These are phyloP conservation scores for Vicia faba DNA, from an alignment of 306 rosid species.

Conservation along the genomic window DNA sequence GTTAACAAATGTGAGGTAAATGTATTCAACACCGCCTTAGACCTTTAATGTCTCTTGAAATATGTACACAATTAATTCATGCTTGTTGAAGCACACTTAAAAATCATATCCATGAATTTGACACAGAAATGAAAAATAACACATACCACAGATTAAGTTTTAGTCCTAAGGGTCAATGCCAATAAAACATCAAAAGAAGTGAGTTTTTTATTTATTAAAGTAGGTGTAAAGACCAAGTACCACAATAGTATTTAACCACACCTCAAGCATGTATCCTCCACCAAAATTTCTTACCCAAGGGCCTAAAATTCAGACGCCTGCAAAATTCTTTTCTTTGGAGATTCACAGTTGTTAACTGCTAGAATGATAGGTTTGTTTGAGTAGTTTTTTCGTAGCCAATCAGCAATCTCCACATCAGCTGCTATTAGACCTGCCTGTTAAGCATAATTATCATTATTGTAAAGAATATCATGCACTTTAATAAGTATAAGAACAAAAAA, in stretches of 20 bases:
- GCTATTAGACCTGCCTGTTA: no score
- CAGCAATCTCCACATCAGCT: conserved; percentile 91
- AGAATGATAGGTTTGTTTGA: conserved; percentile 74
- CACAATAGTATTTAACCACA: conserved; percentile 12
- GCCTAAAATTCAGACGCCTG: conserved; percentile 97
- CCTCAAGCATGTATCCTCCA: conserved; percentile 24
- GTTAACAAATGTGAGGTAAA: no score
- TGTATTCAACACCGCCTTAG: no score
- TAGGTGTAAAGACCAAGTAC: conserved; percentile 24
- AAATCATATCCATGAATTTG: conserved; percentile 29
- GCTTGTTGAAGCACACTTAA: conserved; percentile 24
- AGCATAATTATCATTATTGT: no score
- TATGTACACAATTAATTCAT: conserved; percentile 12
- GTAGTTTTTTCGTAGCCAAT: conserved; percentile 89
- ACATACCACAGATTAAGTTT: conserved; percentile 4
- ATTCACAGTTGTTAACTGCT: conserved; percentile 96
- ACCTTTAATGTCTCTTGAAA: conserved; percentile 14
- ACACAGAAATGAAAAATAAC: conserved; percentile 26
- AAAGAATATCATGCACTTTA: no score
- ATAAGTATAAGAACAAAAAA: no score
- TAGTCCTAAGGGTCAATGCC: conserved; percentile 31
- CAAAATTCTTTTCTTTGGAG: conserved; percentile 82
- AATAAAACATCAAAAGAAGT: conserved; percentile 29
- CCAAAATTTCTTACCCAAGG: conserved; percentile 62
- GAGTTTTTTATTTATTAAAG: conserved; percentile 31